A percentile compares a stretch with the other conserved stretches of the same genome.
Conservation (phyloP, 2,329 filamentous ascomycete genomes). For the Fusarium mundagurra region DNA sequence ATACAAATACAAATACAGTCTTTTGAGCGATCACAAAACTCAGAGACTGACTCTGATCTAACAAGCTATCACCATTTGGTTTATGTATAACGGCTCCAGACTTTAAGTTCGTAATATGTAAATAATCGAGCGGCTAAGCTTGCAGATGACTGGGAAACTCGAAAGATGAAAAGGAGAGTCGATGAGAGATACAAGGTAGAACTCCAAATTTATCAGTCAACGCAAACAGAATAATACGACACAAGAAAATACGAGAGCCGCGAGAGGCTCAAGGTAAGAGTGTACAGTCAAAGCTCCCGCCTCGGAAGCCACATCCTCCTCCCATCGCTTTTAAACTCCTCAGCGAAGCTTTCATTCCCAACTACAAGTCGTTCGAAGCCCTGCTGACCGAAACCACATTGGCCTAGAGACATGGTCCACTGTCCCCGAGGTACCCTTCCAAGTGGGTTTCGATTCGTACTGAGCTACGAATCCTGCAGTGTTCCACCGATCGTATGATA, state of each 20-base stretch:
- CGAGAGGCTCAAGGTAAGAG: conserved; percentile 34
- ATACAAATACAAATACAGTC: conserved; percentile 3
- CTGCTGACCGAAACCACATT: background rate
- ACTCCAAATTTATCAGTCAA: conserved; percentile 37
- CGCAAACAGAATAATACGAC: conserved; percentile 31
- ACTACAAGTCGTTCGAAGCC: background rate
- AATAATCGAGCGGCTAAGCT: background rate
- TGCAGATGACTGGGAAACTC: background rate
- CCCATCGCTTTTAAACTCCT: conserved; percentile 27
- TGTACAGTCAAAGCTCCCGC: conserved; percentile 39
- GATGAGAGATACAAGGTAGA: conserved; percentile 18
- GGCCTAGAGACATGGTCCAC: background rate
- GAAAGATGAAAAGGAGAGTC: background rate
- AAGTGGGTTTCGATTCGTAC: background rate
- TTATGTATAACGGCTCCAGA: background rate
- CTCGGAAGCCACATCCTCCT: conserved; percentile 16
- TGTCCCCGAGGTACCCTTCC: background rate
- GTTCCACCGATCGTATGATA: conserved; percentile 14
- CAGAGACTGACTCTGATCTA: too few relatives aligned
- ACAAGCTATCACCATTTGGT: background rate
- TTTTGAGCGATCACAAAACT: background rate
- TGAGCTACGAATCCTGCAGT: conserved; percentile 15
- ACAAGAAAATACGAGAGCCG: conserved; percentile 38
- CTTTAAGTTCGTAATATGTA: background rate
- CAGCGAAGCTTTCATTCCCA: conserved; percentile 3